A percentile compares a stretch with the other conserved stretches of the same genome.
These are phyloP conservation scores for Teunomyces stri DNA, from an alignment of 805 yeast genomes.

Conservation along the genomic window DNA sequence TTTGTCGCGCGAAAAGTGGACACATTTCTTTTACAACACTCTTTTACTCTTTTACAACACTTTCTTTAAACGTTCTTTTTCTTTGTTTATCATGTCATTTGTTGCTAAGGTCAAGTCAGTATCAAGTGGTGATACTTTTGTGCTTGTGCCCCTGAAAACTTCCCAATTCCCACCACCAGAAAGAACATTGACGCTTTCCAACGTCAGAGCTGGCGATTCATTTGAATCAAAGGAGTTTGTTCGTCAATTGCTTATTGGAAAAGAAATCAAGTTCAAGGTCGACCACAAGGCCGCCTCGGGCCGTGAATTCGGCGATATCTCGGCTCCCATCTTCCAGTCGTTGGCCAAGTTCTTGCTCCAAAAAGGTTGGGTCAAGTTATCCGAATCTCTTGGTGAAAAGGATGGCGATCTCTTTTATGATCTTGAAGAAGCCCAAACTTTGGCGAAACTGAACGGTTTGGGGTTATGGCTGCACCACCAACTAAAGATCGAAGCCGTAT, in stretches of 20 bases:
- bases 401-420: constrained; percentile 42
- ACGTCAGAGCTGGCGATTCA: constrained; percentile 58
- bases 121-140: constrained; percentile 67
- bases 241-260: constrained; percentile 62
- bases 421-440: constrained; percentile 42
- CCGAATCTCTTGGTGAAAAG: constrained; percentile 46
- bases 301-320: constrained; percentile 70
- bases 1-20: not conserved
- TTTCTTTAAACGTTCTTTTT: not conserved
- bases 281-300: constrained; percentile 49
- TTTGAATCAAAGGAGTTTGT: constrained; percentile 61
- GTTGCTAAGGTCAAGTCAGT: constrained; percentile 68
- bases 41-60: not conserved
- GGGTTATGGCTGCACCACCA: constrained; percentile 53
- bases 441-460: constrained; percentile 47
- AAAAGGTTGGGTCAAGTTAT: constrained; percentile 61
- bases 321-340: constrained; percentile 60
- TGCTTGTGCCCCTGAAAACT: constrained; percentile 50
- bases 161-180: constrained; percentile 50
- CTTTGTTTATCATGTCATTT: constrained; percentile 12
- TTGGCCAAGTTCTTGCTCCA: constrained; percentile 54
- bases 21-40: not conserved
- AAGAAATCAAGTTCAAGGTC: constrained; percentile 58
- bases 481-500: constrained; percentile 18
- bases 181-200: constrained; percentile 61